Conservation (phyloP, 2,329 filamentous ascomycete genomes). For the Stromatinia cepivora region DNA sequence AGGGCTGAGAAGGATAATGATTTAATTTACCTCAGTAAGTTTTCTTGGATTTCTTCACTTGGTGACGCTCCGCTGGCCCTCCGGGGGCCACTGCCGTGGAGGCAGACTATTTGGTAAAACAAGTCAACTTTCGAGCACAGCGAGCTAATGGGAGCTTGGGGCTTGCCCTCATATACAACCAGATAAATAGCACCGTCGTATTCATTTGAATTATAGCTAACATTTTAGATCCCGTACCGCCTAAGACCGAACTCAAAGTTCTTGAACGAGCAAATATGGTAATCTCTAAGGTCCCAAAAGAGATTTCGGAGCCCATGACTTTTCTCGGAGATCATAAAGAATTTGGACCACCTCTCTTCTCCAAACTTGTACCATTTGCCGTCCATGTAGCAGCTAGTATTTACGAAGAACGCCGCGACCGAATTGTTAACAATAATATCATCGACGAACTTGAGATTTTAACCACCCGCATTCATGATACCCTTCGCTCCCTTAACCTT, state of each 20-base stretch:
- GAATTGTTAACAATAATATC: slow-evolving; percentile 85
- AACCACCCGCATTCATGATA: slow-evolving; percentile 75
- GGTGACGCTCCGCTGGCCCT: slow-evolving; percentile 16
- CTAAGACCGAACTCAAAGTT: slow-evolving; percentile 82
- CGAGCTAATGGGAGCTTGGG: not conserved
- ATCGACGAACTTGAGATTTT: slow-evolving; percentile 81
- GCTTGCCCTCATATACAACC: not conserved
- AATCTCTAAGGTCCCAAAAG: slow-evolving; percentile 71
- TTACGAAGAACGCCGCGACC: slow-evolving; percentile 87
- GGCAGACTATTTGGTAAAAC: not conserved
- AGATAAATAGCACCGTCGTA: not conserved
- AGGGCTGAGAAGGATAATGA: slow-evolving; percentile 96
- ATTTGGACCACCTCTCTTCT: slow-evolving; percentile 82
- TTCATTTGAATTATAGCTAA: slow-evolving; percentile 39
- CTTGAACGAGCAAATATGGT: slow-evolving; percentile 92
- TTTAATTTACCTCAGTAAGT: slow-evolving; percentile 80
- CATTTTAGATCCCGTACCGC: slow-evolving; percentile 67
- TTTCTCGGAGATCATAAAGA: slow-evolving; percentile 77
- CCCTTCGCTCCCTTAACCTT: slow-evolving; percentile 79
- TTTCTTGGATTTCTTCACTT: not conserved
- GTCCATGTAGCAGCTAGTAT: slow-evolving; percentile 95
- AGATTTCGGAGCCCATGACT: slow-evolving; percentile 77
- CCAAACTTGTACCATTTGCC: slow-evolving; percentile 90
- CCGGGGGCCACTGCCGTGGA: slow-evolving; percentile 12
- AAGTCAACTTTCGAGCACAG: not conserved